These are phyloP conservation scores for Dichotomopilus funicola DNA, from an alignment of 2,329 filamentous ascomycete species.

Conservation along the genomic window DNA sequence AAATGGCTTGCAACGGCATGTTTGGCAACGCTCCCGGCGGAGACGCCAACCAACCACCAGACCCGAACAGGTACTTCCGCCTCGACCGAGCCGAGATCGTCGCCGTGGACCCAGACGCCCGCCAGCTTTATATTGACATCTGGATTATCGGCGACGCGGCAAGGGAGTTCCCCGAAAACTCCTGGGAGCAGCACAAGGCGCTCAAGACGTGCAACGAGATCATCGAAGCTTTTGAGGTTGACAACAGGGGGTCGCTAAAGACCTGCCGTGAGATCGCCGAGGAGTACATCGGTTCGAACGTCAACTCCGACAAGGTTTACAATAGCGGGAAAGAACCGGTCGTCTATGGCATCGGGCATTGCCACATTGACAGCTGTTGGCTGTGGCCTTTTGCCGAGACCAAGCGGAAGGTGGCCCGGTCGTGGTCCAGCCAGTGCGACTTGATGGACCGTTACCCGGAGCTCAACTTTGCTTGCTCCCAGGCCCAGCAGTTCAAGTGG, in stretches of 20 bases:
- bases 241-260: conserved; percentile 69
- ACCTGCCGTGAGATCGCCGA: conserved; percentile 76
- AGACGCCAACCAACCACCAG: conserved; percentile 81
- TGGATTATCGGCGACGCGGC: conserved; percentile 95
- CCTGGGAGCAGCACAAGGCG: conserved; percentile 83
- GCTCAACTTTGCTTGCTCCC: conserved; percentile 84
- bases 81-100: conserved; percentile 77
- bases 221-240: conserved; percentile 82
- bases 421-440: conserved; percentile 95
- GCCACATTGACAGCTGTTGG: conserved; percentile 98
- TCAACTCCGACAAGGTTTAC: conserved; percentile 82
- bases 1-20: conserved; percentile 99
- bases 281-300: conserved; percentile 71
- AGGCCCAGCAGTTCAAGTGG: conserved; percentile 98
- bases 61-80: conserved; percentile 74
- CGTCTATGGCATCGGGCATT: conserved; percentile 88
- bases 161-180: conserved; percentile 80
- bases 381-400: conserved; percentile 98
- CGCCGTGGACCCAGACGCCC: conserved; percentile 78
- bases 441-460: conserved; percentile 93
- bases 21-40: conserved; percentile 86
- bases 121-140: conserved; percentile 81
- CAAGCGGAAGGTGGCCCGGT: conserved; percentile 89
- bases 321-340: conserved; percentile 65
- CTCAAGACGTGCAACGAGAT: conserved; percentile 78